These are phyloP conservation scores for Lachnellula subtilissima DNA, from an alignment of 2,329 filamentous ascomycete species.

Conservation along the genomic window DNA sequence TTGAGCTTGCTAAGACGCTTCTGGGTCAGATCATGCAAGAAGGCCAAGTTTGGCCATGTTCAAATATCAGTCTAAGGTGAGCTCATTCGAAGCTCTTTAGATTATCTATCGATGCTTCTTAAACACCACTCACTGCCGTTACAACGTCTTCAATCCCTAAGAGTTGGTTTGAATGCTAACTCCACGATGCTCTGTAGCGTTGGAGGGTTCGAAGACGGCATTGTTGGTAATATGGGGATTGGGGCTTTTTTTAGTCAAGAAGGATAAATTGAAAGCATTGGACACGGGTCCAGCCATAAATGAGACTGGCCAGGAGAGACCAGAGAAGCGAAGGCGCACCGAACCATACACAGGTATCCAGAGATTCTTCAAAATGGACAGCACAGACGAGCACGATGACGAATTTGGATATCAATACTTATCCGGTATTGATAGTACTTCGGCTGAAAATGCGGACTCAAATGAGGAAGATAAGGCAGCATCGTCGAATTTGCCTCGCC, in stretches of 20 bases:
- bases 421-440: constrained; percentile 10
- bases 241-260: constrained; percentile 81
- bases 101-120: background rate
- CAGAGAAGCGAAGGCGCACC: constrained; percentile 30
- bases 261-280: constrained; percentile 56
- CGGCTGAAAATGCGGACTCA: constrained; percentile 12
- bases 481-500: constrained; percentile 8
- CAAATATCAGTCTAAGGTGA: constrained; percentile 71
- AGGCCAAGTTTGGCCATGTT: constrained; percentile 81
- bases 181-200: constrained; percentile 44
- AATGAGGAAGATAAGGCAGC: constrained; percentile 10
- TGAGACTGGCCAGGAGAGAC: constrained; percentile 19
- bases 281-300: constrained; percentile 31
- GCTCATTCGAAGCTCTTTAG: background rate
- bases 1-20: constrained; percentile 70
- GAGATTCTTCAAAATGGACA: constrained; percentile 30
- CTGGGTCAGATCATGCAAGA: constrained; percentile 74
- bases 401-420: constrained; percentile 25
- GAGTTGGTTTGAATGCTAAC: background rate
- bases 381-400: constrained; percentile 27
- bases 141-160: too few relatives aligned
- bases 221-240: constrained; percentile 80
- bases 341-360: constrained; percentile 24
- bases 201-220: constrained; percentile 85
- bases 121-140: background rate